Percentiles rank a stretch among this genome's conserved stretches.
These are phyloP conservation scores for Camellia granthamiana DNA, from an alignment of 148 eudicot genomes.

Conservation along the genomic window DNA sequence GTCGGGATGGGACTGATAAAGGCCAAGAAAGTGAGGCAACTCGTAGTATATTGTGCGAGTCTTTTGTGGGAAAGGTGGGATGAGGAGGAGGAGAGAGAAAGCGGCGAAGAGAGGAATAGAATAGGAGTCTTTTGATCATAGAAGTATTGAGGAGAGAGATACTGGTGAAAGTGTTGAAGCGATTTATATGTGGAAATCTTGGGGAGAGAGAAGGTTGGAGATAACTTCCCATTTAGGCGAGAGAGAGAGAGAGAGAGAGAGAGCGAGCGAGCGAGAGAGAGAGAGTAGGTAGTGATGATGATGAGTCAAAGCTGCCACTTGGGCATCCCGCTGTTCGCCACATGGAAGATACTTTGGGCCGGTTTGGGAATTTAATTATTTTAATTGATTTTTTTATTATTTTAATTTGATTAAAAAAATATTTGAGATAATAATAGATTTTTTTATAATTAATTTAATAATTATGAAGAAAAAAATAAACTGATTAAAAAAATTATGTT, in stretches of 20 bases:
- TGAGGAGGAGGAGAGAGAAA: neutral
- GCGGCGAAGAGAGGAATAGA: constrained; percentile 31
- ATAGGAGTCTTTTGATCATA: constrained; percentile 26
- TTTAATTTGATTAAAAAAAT: no score
- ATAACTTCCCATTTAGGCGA: neutral
- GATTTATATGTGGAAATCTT: neutral
- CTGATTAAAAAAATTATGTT: no score
- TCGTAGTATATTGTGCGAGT: neutral
- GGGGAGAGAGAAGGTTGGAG: constrained; percentile 5
- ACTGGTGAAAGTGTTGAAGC: neutral
- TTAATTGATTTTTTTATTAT: no score
- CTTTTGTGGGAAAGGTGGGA: neutral
- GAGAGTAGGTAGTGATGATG: neutral
- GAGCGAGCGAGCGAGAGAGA: neutral
- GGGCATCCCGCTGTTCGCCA: neutral
- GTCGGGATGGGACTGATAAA: constrained; percentile 11
- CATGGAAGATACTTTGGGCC: neutral
- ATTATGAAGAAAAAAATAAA: no score
- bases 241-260: neutral
- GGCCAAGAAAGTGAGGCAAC: constrained; percentile 16
- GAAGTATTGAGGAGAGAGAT: neutral
- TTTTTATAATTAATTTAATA: no score
- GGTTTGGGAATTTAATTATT: no score
- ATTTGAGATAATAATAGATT: no score
- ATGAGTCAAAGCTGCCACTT: neutral